Percentiles rank a stretch among this genome's conserved stretches.
Evolutionary conservation across 805 yeast genomes (phyloP).

Genomic region (Zygosaccharomyces bailii): DNA sequence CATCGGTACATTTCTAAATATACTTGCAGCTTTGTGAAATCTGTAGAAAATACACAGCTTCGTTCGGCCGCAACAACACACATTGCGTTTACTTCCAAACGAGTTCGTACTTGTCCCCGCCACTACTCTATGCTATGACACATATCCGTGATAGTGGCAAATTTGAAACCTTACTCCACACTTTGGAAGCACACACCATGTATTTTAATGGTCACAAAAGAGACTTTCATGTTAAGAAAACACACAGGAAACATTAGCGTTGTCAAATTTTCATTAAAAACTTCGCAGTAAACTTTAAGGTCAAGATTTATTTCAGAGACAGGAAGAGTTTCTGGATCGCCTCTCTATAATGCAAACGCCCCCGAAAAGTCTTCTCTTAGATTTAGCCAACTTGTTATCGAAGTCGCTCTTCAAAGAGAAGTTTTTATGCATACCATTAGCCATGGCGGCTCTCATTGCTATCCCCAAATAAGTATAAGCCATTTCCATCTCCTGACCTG

Average conservation of each 20-base stretch:
- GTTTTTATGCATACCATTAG: slow-evolving; percentile 14
- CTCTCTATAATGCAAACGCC: slow-evolving; percentile 14
- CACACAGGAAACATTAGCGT: slow-evolving; percentile 13
- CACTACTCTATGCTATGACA: slow-evolving; percentile 11
- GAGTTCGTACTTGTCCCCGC: slow-evolving; percentile 11
- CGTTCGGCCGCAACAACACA: slow-evolving; percentile 11
- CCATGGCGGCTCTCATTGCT: slow-evolving; percentile 14
- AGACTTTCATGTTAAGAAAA: slow-evolving; percentile 11
- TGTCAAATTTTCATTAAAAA: slow-evolving; percentile 9
- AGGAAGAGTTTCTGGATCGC: slow-evolving; percentile 14
- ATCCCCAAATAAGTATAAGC: slow-evolving; percentile 13
- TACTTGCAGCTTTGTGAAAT: slow-evolving; percentile 13
- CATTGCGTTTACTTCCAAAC: slow-evolving; percentile 9
- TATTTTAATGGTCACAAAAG: slow-evolving; percentile 12
- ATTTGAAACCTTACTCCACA: slow-evolving; percentile 10
- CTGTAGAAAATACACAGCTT: slow-evolving; percentile 10
- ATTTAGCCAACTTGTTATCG: slow-evolving; percentile 11
- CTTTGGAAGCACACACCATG: slow-evolving; percentile 14
- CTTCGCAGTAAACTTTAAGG: slow-evolving; percentile 10
- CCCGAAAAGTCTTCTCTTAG: slow-evolving; percentile 12
- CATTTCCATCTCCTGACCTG: slow-evolving; percentile 13
- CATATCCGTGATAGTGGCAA: slow-evolving; percentile 13
- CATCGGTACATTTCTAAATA: slow-evolving; percentile 11
- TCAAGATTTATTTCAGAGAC: slow-evolving; percentile 13
- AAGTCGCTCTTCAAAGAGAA: slow-evolving; percentile 3